phyloP scores from a whole-genome alignment of 208 protist genomes.

The Novymonas esmeraldas region DNA sequence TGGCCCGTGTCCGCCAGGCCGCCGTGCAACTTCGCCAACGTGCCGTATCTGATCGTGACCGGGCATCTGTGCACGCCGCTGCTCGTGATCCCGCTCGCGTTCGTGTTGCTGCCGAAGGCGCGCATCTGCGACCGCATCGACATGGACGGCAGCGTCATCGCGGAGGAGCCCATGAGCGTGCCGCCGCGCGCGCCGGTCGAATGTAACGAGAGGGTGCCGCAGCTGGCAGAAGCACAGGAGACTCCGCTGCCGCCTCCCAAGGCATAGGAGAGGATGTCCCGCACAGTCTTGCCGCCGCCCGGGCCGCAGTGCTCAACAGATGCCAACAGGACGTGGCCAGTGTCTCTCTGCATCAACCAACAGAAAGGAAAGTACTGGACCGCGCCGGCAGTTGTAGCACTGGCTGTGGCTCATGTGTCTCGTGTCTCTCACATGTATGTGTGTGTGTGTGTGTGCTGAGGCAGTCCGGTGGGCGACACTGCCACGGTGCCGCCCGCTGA shows the following conservation, averaged over 20 bases:
- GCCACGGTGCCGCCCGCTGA: too few species aligned
- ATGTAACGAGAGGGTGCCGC: neutral
- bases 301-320: too few species aligned
- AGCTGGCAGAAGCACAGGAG: neutral
- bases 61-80: conserved; percentile 67
- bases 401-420: neutral
- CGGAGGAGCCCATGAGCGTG: conserved; percentile 13
- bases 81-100: conserved; percentile 60
- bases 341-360: too few species aligned
- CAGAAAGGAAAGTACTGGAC: neutral
- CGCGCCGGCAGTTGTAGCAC: neutral
- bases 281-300: too few species aligned
- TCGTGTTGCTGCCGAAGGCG: conserved; percentile 57
- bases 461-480: too few species aligned
- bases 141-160: conserved; percentile 46
- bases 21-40: conserved; percentile 74
- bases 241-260: too few species aligned
- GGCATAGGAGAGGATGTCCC: neutral
- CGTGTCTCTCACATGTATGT: neutral
- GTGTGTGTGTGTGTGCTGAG: neutral
- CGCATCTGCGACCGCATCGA: conserved; percentile 54
- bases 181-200: neutral
- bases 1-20: conserved; percentile 40
- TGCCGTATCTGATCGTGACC: conserved; percentile 58
- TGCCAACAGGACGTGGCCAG: too few species aligned